phyloP scores from a whole-genome alignment of 1,284 basidiomycete genomes.

The Malassezia pachydermatis region DNA sequence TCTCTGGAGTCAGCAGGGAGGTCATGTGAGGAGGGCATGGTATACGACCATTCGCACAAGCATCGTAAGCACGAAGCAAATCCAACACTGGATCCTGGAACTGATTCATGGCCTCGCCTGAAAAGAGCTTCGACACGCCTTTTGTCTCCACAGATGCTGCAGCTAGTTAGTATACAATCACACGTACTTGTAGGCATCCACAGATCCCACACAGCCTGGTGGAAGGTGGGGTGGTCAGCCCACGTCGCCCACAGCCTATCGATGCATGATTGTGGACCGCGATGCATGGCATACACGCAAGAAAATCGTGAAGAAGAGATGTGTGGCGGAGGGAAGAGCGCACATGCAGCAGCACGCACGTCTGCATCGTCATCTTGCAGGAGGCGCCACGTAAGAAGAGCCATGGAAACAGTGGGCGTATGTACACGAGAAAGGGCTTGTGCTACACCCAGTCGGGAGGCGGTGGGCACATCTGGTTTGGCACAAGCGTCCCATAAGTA shows the following conservation, averaged over 20 bases:
- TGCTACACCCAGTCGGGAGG: conserved; percentile 11
- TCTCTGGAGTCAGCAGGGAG: neutral
- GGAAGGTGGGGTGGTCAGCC: neutral
- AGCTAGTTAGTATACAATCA: neutral
- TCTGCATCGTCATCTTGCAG: conserved; percentile 14
- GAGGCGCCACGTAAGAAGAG: neutral
- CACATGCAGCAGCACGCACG: conserved; percentile 12
- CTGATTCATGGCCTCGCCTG: conserved; percentile 33
- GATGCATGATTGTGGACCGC: conserved; percentile 6
- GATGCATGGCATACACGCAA: neutral
- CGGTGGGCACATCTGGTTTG: neutral
- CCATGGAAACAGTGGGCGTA: too few relatives aligned
- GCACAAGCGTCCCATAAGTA: conserved; percentile 8
- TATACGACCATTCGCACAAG: neutral
- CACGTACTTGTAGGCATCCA: neutral
- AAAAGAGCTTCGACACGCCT: conserved; percentile 21
- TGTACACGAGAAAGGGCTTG: neutral
- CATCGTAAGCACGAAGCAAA: conserved; percentile 20
- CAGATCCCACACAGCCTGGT: conserved; percentile 2
- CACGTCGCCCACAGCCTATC: conserved; percentile 2
- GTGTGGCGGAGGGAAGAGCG: neutral
- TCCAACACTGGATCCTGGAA: conserved; percentile 27
- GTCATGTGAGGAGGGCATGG: neutral
- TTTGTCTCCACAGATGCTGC: neutral
- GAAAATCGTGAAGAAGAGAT: neutral